Percentiles rank a stretch among this genome's conserved stretches.
phyloP scores from a whole-genome alignment of 2,329 filamentous ascomycete species.

The Paracoccidioides brasiliensis region DNA sequence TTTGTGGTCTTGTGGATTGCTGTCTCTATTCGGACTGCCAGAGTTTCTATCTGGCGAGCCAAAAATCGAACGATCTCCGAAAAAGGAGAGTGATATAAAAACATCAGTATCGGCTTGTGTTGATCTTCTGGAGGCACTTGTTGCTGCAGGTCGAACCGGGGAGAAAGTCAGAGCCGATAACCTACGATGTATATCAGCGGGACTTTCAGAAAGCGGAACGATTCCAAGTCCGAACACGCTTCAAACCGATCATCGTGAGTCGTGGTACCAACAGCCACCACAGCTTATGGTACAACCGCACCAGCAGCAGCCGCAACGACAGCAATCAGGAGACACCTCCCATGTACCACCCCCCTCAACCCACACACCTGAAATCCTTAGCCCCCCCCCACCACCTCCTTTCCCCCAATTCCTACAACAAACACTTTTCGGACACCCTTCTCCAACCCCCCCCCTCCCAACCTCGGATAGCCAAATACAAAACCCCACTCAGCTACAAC shows the following conservation, averaged over 20 bases:
- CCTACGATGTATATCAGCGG: constrained; percentile 1
- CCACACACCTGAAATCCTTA: not conserved
- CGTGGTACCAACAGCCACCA: not conserved
- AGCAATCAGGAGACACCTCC: not conserved
- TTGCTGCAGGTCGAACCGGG: constrained; percentile 1
- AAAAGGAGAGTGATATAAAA: not conserved
- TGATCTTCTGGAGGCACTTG: constrained; percentile 1
- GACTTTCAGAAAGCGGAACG: not conserved
- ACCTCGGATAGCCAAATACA: not conserved
- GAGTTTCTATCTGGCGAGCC: constrained; percentile 2
- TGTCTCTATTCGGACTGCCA: constrained; percentile 5
- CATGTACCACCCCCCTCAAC: not conserved
- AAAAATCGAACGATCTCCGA: not conserved
- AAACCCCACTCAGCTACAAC: not conserved
- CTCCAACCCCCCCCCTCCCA: not conserved
- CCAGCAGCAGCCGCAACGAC: not conserved
- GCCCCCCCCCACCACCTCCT: not conserved
- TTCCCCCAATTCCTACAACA: not conserved
- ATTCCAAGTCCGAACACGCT: not conserved
- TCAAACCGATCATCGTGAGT: not conserved
- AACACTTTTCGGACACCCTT: not conserved
- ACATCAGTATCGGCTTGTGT: not conserved
- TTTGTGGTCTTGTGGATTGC: constrained; percentile 8
- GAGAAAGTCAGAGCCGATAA: constrained; percentile 6
- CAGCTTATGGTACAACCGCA: not conserved